A percentile compares a stretch with the other conserved stretches of the same genome.
phyloP scores from a whole-genome alignment of 371 early-diverging fungal genomes.

The Smittium culicis region DNA sequence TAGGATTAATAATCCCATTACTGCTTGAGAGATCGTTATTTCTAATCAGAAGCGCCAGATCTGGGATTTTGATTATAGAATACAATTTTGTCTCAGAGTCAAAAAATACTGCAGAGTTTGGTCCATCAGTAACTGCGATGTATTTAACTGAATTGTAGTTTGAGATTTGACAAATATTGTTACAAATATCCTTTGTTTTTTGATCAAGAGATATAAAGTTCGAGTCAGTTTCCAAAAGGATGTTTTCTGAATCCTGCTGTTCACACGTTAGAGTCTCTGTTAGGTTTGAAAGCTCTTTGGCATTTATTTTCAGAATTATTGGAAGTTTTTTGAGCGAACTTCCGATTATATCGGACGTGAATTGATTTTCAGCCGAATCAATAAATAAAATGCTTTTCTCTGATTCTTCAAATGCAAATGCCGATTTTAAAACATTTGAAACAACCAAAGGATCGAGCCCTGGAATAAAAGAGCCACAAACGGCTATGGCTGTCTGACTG shows the following conservation, averaged over 20 bases:
- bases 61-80: neutral
- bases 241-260: neutral
- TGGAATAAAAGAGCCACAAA: neutral
- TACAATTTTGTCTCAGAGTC: neutral
- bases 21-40: no score
- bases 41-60: no score
- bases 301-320: neutral
- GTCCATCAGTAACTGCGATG: neutral
- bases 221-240: neutral
- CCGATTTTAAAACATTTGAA: neutral
- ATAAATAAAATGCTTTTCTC: neutral
- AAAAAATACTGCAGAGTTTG: neutral
- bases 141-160: neutral
- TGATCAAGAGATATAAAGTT: neutral
- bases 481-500: neutral
- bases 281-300: neutral
- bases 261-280: neutral
- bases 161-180: neutral
- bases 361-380: neutral
- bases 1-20: constrained; percentile 32
- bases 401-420: neutral
- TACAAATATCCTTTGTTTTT: neutral
- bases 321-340: neutral
- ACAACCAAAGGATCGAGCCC: neutral
- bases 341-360: neutral